Evolutionary conservation across 495 filamentous ascomycete species (phyloP).

Genomic region (Xylaria bambusicola): DNA sequence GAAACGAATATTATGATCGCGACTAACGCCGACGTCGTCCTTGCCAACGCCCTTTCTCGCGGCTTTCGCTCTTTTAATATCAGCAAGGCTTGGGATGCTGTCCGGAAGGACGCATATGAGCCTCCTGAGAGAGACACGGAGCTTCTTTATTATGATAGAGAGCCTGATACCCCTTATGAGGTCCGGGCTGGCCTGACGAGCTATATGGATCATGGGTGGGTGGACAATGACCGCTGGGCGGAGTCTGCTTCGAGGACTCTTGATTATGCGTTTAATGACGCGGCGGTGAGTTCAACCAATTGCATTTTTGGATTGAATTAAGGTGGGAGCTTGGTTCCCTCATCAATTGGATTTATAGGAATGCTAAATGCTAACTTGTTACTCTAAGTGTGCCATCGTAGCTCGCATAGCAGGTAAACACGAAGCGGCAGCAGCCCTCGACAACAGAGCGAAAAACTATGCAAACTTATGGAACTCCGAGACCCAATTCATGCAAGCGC

Average conservation of each 20-base stretch:
- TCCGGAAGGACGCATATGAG: slow-evolving; percentile 33
- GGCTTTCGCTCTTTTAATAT: slow-evolving; percentile 37
- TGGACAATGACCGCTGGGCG: slow-evolving; percentile 36
- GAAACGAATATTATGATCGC: slow-evolving; percentile 41
- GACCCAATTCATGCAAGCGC: slow-evolving; percentile 36
- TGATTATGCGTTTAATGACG: slow-evolving; percentile 36
- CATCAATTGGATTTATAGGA: no score
- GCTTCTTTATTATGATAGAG: slow-evolving; percentile 34
- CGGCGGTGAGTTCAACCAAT: slow-evolving; percentile 15
- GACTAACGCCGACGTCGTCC: slow-evolving; percentile 37
- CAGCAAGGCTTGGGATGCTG: slow-evolving; percentile 32
- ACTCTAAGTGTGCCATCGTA: slow-evolving; percentile 26
- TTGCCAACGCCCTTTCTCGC: slow-evolving; percentile 33
- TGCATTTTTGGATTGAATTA: neutral
- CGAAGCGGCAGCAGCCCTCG: slow-evolving; percentile 21
- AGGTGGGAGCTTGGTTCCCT: no score
- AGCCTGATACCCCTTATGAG: slow-evolving; percentile 36
- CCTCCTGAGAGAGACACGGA: slow-evolving; percentile 35
- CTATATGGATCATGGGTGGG: slow-evolving; percentile 38
- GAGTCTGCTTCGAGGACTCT: slow-evolving; percentile 36
- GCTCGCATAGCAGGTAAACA: slow-evolving; percentile 24
- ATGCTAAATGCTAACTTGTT: neutral
- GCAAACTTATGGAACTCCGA: slow-evolving; percentile 31
- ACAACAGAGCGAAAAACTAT: slow-evolving; percentile 30
- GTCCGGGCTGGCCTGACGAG: slow-evolving; percentile 33